Conservation (phyloP, 768 basidiomycete species). For the Leccinum truebloodii region DNA sequence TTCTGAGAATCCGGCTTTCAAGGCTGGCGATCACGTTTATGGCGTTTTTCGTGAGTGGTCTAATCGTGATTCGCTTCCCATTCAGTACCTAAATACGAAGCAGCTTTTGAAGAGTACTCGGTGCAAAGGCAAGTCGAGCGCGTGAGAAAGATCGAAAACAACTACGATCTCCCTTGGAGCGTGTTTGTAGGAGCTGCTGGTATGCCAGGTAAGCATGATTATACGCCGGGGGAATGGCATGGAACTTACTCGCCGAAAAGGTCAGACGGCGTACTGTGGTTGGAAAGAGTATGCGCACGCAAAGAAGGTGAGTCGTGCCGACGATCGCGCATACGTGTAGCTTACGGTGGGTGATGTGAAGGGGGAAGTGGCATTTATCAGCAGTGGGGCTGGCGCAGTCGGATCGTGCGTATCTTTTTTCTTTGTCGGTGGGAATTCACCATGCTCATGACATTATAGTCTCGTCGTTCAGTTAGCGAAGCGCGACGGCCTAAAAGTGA, state of each 20-base stretch:
- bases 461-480: no score
- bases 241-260: slow-evolving; percentile 9
- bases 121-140: neutral
- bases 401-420: slow-evolving; percentile 48
- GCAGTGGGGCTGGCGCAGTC: slow-evolving; percentile 48
- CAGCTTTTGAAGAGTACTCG: slow-evolving; percentile 25
- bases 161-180: no score
- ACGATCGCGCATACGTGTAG: no score
- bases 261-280: slow-evolving; percentile 25
- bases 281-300: slow-evolving; percentile 22
- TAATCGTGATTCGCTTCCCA: slow-evolving; percentile 38
- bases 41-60: slow-evolving; percentile 33
- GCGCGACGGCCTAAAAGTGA: no score
- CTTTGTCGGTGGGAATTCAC: neutral
- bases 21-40: slow-evolving; percentile 10
- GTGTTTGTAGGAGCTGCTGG: no score
- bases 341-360: slow-evolving; percentile 14
- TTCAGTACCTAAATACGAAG: slow-evolving; percentile 41
- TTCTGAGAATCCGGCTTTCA: slow-evolving; percentile 12
- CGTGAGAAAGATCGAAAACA: no score
- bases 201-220: slow-evolving; percentile 24
- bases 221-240: slow-evolving; percentile 5
- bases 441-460: no score
- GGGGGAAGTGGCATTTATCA: slow-evolving; percentile 53
- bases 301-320: slow-evolving; percentile 23